Evolutionary conservation across 192 early-diverging fungal genomes (phyloP).

Genomic region (Podila verticillata): DNA sequence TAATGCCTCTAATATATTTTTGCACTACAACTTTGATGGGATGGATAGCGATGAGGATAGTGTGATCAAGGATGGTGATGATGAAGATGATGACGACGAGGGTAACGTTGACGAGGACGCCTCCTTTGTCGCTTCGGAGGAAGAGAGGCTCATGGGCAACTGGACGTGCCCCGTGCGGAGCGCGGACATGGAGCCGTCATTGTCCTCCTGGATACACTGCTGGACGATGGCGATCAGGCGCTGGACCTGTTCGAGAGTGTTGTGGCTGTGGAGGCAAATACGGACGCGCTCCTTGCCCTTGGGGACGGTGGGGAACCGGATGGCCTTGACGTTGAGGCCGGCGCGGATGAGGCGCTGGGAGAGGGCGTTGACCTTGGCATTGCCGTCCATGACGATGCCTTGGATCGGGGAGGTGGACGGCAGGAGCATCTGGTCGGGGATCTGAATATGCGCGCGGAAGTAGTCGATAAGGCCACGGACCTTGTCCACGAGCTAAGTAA

Average conservation of each 20-base stretch:
- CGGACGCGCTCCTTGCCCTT: conserved; percentile 81
- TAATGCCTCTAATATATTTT: background rate
- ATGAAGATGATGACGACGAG: background rate
- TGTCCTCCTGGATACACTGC: conserved; percentile 8
- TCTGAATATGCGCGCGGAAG: conserved; percentile 61
- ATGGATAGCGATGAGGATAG: conserved; percentile 6
- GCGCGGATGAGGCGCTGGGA: conserved; percentile 51
- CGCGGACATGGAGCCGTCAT: no score
- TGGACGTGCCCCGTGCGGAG: no score
- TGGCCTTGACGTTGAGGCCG: conserved; percentile 79
- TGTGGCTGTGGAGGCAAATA: conserved; percentile 86
- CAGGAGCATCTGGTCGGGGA: conserved; percentile 62
- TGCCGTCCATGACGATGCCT: conserved; percentile 77
- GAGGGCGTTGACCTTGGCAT: conserved; percentile 31
- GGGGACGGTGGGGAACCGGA: conserved; percentile 83
- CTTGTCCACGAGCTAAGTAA: conserved; percentile 38
- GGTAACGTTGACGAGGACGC: background rate
- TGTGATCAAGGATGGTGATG: background rate
- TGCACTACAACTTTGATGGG: conserved; percentile 22
- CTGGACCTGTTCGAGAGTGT: conserved; percentile 70
- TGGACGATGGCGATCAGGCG: conserved; percentile 31
- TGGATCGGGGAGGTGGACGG: conserved; percentile 80
- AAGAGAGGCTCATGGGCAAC: no score
- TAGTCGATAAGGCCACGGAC: conserved; percentile 53
- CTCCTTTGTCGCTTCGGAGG: no score